A percentile compares a stretch with the other conserved stretches of the same genome.
phyloP scores from a whole-genome alignment of 371 early-diverging fungal genomes.

The Umbelopsis sp. region DNA sequence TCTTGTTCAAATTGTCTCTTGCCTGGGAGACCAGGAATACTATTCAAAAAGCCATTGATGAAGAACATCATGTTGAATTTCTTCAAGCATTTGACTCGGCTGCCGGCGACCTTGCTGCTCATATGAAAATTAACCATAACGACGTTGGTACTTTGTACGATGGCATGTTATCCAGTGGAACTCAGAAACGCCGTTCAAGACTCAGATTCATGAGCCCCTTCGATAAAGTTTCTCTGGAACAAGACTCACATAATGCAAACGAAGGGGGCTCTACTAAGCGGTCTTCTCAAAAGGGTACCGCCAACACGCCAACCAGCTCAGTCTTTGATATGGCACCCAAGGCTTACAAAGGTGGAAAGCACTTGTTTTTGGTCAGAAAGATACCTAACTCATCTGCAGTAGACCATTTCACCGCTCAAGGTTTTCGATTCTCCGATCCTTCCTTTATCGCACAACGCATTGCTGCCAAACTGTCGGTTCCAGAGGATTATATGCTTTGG shows the following conservation, averaged over 20 bases:
- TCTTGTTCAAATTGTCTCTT: not conserved
- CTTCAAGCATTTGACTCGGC: slow-evolving; percentile 31
- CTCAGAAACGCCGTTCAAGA: slow-evolving; percentile 17
- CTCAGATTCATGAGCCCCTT: slow-evolving; percentile 4
- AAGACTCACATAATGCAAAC: not conserved
- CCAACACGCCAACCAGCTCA: not conserved
- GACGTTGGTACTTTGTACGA: slow-evolving; percentile 43
- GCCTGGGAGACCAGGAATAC: not conserved
- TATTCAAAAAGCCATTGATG: not conserved
- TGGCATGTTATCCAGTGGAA: slow-evolving; percentile 34
- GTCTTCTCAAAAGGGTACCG: not conserved
- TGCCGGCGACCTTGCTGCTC: slow-evolving; percentile 32
- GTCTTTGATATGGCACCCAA: not conserved
- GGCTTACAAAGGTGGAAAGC: slow-evolving; percentile 9
- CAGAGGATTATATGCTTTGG: slow-evolving; percentile 39
- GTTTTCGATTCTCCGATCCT: slow-evolving; percentile 48
- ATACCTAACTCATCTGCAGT: slow-evolving; percentile 29
- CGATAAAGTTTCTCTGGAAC: not conserved
- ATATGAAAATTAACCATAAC: slow-evolving; percentile 28
- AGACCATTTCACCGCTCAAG: slow-evolving; percentile 33
- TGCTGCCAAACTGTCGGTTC: slow-evolving; percentile 37
- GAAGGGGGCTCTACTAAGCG: not conserved
- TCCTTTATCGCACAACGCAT: slow-evolving; percentile 44
- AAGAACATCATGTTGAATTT: not conserved
- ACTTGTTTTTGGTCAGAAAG: slow-evolving; percentile 42